Conservation (phyloP, 768 basidiomycete species). For the Boletus sp. region DNA sequence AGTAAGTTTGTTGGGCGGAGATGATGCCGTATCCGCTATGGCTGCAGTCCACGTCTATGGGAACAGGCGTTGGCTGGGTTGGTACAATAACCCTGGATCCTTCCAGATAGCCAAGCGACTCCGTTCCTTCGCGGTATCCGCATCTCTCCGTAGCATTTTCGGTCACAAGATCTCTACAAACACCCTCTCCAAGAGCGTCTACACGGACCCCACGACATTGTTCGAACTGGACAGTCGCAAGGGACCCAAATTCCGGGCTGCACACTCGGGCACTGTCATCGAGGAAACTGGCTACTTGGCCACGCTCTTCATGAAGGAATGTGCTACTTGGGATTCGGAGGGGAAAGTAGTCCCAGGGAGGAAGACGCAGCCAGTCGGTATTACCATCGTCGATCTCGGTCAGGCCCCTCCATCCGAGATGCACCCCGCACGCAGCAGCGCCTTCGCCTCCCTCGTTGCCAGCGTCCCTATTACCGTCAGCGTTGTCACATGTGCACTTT, state of each 20-base stretch:
- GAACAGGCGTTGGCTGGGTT: constrained; percentile 30
- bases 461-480: constrained; percentile 23
- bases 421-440: neutral
- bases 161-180: neutral
- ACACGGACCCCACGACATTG: constrained; percentile 19
- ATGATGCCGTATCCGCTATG: constrained; percentile 32
- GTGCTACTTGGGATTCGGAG: constrained; percentile 6
- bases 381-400: constrained; percentile 12
- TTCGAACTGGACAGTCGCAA: constrained; percentile 13
- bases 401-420: constrained; percentile 7
- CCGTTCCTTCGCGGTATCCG: constrained; percentile 15
- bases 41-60: constrained; percentile 27
- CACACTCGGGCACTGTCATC: constrained; percentile 56
- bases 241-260: constrained; percentile 71
- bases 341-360: constrained; percentile 11
- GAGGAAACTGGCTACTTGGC: constrained; percentile 51
- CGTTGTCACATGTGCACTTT: constrained; percentile 18
- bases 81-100: constrained; percentile 35
- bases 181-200: constrained; percentile 12
- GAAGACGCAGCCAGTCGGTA: constrained; percentile 3
- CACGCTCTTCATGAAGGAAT: constrained; percentile 43
- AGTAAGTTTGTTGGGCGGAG: constrained; percentile 30
- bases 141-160: neutral
- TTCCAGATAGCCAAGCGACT: constrained; percentile 27
- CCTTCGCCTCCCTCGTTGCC: constrained; percentile 8